These are phyloP conservation scores for Serendipita sp. DNA, from an alignment of 768 basidiomycete species.

Conservation along the genomic window DNA sequence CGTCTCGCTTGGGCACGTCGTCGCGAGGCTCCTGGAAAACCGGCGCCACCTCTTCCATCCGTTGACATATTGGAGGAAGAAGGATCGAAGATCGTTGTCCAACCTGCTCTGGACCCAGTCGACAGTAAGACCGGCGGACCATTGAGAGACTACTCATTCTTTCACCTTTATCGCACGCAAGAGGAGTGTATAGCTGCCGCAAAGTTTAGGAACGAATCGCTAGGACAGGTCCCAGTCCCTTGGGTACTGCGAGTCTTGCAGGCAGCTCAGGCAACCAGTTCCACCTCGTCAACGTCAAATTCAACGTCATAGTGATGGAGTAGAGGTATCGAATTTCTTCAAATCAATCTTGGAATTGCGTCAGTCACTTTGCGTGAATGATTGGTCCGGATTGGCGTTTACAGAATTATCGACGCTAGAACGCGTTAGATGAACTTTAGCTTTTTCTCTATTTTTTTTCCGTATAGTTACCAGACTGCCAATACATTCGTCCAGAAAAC, in stretches of 20 bases:
- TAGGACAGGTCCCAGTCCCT: not conserved
- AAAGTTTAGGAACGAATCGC: not conserved
- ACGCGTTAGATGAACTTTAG: too few species aligned
- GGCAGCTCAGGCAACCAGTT: too few species aligned
- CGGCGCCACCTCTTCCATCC: not conserved
- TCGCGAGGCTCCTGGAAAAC: not conserved
- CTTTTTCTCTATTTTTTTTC: too few species aligned
- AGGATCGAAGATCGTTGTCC: not conserved
- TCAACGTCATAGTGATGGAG: too few species aligned
- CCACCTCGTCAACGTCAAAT: too few species aligned
- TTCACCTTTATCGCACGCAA: not conserved
- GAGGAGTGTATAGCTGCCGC: not conserved
- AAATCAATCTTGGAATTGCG: too few species aligned
- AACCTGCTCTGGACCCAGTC: not conserved
- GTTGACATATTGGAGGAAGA: not conserved
- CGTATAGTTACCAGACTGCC: too few species aligned
- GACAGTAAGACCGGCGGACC: not conserved
- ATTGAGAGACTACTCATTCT: not conserved
- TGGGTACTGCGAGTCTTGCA: not conserved
- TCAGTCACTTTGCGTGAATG: too few species aligned
- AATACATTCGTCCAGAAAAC: too few species aligned
- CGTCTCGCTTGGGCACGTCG: conserved; percentile 1
- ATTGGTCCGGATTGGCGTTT: too few species aligned
- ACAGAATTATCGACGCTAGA: too few species aligned
- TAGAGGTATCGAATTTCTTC: too few species aligned